Conservation (phyloP, 257 asterid genomes). For the Nicotiana tomentosiformis region DNA sequence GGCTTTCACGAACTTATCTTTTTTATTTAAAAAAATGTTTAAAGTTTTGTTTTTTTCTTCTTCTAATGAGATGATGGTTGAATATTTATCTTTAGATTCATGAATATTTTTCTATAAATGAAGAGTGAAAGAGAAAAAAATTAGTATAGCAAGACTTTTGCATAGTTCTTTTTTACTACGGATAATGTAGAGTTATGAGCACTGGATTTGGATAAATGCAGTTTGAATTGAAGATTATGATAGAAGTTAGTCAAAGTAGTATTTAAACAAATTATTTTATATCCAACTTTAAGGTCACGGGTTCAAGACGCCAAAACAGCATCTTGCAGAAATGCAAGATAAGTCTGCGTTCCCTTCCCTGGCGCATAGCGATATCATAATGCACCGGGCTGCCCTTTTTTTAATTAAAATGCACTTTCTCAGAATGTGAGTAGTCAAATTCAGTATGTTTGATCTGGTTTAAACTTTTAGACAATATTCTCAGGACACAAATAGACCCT, state of each 20-base stretch:
- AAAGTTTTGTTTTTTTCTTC: background rate
- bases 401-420: background rate
- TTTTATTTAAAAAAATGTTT: background rate
- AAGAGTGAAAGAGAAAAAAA: background rate
- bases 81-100: background rate
- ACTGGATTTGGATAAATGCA: background rate
- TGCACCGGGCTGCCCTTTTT: too few relatives aligned
- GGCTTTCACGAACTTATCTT: constrained; percentile 5
- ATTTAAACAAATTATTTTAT: background rate
- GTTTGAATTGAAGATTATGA: background rate
- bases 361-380: too few relatives aligned
- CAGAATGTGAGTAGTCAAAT: background rate
- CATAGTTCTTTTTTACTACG: background rate
- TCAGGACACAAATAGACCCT: background rate
- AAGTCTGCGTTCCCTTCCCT: too few relatives aligned
- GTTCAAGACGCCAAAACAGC: too few relatives aligned
- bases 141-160: background rate
- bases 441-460: background rate
- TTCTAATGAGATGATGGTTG: background rate
- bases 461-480: background rate
- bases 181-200: background rate
- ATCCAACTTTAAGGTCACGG: background rate
- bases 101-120: background rate
- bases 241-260: background rate
- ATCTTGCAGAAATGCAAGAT: too few relatives aligned